A percentile compares a stretch with the other conserved stretches of the same genome.
Evolutionary conservation across 2,329 filamentous ascomycete species (phyloP).

Genomic region (Immersiporthe knoxdaviesiana): DNA sequence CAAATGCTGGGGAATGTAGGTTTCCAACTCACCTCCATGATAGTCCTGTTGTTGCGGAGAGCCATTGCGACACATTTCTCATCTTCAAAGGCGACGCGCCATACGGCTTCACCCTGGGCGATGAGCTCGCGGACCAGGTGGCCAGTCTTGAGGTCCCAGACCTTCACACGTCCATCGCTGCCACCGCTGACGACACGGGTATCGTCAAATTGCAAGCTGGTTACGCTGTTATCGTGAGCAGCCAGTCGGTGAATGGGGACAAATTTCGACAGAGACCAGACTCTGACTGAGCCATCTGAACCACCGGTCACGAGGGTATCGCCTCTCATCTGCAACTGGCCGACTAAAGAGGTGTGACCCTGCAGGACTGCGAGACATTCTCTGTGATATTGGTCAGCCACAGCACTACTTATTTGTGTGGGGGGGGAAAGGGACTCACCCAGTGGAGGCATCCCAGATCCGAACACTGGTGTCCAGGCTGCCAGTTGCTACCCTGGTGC

Average conservation of each 20-base stretch:
- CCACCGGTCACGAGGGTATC: constrained; percentile 95
- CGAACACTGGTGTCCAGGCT: constrained; percentile 95
- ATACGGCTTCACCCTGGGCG: constrained; percentile 89
- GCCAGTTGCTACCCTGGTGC: constrained; percentile 88
- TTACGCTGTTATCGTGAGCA: constrained; percentile 97
- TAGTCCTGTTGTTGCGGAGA: constrained; percentile 78
- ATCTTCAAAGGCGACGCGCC: constrained; percentile 97
- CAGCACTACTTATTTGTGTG: not conserved
- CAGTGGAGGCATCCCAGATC: constrained; percentile 91
- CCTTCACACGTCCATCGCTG: constrained; percentile 96
- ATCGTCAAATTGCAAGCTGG: constrained; percentile 95
- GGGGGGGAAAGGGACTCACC: constrained; percentile 55
- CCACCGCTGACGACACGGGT: constrained; percentile 93
- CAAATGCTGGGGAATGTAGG: not conserved
- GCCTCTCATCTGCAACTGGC: constrained; percentile 92
- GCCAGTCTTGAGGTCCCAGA: constrained; percentile 95
- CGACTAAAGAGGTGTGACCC: constrained; percentile 94
- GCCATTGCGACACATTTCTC: constrained; percentile 98
- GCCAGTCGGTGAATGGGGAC: constrained; percentile 91
- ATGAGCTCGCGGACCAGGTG: constrained; percentile 89
- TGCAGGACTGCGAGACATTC: constrained; percentile 90
- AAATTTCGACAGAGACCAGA: constrained; percentile 93
- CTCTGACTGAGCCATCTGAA: constrained; percentile 91
- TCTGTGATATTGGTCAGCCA: constrained; percentile 46
- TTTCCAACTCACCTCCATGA: constrained; percentile 90